Percentiles rank a stretch among this genome's conserved stretches.
Evolutionary conservation across 352 stramenopile species (phyloP).

Genomic region (Phytophthora sp.): DNA sequence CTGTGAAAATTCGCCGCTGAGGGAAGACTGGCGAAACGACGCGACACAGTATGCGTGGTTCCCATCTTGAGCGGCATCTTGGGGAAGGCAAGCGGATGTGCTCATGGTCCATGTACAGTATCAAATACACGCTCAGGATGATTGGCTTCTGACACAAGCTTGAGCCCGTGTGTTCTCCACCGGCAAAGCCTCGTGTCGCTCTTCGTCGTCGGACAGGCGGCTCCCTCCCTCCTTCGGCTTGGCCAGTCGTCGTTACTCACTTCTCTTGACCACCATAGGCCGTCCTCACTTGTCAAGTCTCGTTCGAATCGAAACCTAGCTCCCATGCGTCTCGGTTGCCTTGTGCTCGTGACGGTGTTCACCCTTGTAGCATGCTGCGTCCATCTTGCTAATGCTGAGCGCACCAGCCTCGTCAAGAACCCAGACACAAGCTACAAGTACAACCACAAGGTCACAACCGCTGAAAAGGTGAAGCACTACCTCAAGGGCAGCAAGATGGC

Average conservation of each 20-base stretch:
- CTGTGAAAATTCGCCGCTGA: too few species aligned
- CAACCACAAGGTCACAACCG: background rate
- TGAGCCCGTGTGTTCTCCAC: background rate
- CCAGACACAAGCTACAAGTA: background rate
- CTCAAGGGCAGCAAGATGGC: background rate
- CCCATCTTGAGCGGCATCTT: too few species aligned
- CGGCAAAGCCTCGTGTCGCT: slow-evolving; percentile 20
- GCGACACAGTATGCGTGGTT: too few species aligned
- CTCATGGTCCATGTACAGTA: slow-evolving; percentile 20
- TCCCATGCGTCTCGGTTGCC: slow-evolving; percentile 17
- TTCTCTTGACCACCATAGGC: slow-evolving; percentile 8
- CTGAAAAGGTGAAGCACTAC: slow-evolving; percentile 6
- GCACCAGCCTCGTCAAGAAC: background rate
- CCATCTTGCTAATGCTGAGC: slow-evolving; percentile 9
- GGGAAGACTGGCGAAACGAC: slow-evolving; percentile 17
- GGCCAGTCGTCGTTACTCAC: slow-evolving; percentile 14
- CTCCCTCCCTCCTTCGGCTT: background rate
- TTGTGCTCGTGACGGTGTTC: slow-evolving; percentile 20
- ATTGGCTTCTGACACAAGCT: slow-evolving; percentile 33
- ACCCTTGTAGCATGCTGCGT: slow-evolving; percentile 12
- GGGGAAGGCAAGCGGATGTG: slow-evolving; percentile 1
- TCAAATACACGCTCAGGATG: slow-evolving; percentile 10
- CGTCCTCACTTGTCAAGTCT: slow-evolving; percentile 8
- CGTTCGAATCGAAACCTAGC: background rate
- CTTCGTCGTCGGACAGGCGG: slow-evolving; percentile 14